Percentiles rank a stretch among this genome's conserved stretches.
phyloP scores from a whole-genome alignment of 345 rosid species.

The Heritiera littoralis region DNA sequence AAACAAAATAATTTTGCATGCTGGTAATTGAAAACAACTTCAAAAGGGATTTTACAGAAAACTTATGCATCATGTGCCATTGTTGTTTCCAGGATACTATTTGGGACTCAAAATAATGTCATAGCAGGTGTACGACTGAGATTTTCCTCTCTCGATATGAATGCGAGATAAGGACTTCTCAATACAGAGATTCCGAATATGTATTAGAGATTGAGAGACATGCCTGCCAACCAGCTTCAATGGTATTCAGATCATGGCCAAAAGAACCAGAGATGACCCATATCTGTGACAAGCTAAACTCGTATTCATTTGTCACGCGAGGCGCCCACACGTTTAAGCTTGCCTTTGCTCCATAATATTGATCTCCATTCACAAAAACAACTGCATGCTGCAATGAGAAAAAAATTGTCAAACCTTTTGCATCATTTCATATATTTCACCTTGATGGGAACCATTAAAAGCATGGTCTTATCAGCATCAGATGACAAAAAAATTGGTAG shows the following conservation, averaged over 20 bases:
- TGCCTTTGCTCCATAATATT: slow-evolving; percentile 93
- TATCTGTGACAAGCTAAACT: slow-evolving; percentile 88
- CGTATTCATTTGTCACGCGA: slow-evolving; percentile 63
- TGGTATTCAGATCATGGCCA: slow-evolving; percentile 87
- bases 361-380: slow-evolving; percentile 77
- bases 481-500: not conserved
- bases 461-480: not conserved
- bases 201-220: not conserved
- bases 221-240: slow-evolving; percentile 99
- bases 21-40: not conserved
- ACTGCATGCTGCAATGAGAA: slow-evolving; percentile 79
- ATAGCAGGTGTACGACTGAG: not conserved
- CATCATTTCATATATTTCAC: not conserved
- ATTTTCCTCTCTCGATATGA: not conserved
- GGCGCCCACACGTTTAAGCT: slow-evolving; percentile 94
- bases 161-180: not conserved
- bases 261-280: slow-evolving; percentile 98
- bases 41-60: not conserved
- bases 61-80: not conserved
- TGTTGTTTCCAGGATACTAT: not conserved
- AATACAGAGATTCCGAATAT: not conserved
- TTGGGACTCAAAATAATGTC: not conserved
- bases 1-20: slow-evolving; percentile 5
- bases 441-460: slow-evolving; percentile 1
- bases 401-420: not conserved